Conservation (phyloP, 257 asterid genomes). For the Cordia subcordata region DNA sequence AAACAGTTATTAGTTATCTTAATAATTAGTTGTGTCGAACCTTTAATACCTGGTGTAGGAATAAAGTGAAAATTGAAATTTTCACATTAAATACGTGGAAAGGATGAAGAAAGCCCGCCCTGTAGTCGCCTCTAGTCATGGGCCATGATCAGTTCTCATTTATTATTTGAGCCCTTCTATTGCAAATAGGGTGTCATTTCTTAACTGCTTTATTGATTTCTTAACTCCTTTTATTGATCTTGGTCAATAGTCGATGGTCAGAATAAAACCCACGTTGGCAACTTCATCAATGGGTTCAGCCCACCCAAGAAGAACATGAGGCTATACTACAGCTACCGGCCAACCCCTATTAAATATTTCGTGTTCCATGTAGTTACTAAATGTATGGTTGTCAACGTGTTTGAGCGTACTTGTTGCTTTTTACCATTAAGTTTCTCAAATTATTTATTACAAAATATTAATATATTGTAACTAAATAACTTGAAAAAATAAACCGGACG, state of each 20-base stretch:
- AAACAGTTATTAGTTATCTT: no score
- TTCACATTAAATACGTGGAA: no score
- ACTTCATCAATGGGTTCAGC: slow-evolving; percentile 2
- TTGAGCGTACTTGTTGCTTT: no score
- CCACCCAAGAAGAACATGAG: neutral
- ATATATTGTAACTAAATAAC: neutral
- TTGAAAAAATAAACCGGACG: no score
- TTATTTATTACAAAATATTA: neutral
- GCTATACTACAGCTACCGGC: slow-evolving; percentile 18
- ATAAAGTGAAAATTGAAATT: no score
- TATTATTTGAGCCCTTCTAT: slow-evolving; percentile 12
- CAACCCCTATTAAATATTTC: slow-evolving; percentile 14
- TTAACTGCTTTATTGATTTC: slow-evolving; percentile 8
- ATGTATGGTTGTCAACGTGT: no score
- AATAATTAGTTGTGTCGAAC: no score
- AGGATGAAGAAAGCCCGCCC: no score
- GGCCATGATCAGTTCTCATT: slow-evolving; percentile 24
- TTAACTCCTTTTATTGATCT: slow-evolving; percentile 7
- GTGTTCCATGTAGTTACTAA: slow-evolving; percentile 6
- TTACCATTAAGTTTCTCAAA: no score
- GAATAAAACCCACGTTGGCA: slow-evolving; percentile 18
- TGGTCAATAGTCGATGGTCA: slow-evolving; percentile 8
- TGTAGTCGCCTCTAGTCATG: no score
- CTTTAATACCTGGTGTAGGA: no score
- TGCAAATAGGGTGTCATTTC: slow-evolving; percentile 5